Evolutionary conservation across 352 stramenopile genomes (phyloP).

Genomic region (Phytophthora europaea): DNA sequence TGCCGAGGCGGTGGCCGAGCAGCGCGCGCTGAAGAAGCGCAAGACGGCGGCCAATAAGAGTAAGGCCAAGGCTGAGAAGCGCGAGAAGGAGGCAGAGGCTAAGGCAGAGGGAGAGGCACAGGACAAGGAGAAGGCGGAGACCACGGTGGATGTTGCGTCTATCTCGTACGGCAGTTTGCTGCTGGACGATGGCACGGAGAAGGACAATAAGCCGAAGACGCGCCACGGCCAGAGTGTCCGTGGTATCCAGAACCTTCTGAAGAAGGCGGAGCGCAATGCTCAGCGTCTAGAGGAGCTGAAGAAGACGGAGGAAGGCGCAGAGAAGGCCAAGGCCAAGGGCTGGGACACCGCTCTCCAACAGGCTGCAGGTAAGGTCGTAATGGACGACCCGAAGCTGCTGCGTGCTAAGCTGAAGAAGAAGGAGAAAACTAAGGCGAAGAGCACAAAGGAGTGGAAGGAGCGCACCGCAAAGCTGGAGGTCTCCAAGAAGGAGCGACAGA

Average conservation of each 20-base stretch:
- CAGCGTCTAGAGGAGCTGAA: slow-evolving; percentile 83
- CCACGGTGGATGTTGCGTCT: slow-evolving; percentile 33
- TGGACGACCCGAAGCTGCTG: slow-evolving; percentile 85
- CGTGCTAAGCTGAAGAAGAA: slow-evolving; percentile 89
- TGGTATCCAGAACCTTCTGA: slow-evolving; percentile 82
- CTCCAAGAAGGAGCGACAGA: slow-evolving; percentile 71
- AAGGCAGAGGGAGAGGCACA: slow-evolving; percentile 27
- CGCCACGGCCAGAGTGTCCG: slow-evolving; percentile 77
- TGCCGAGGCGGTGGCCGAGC: slow-evolving; percentile 35
- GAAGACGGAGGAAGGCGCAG: slow-evolving; percentile 79
- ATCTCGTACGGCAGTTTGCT: slow-evolving; percentile 87
- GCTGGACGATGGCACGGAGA: slow-evolving; percentile 64
- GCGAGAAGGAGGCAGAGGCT: slow-evolving; percentile 49
- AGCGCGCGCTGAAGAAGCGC: slow-evolving; percentile 45
- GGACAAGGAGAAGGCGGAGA: slow-evolving; percentile 17
- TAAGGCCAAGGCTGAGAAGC: slow-evolving; percentile 52
- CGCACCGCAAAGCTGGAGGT: slow-evolving; percentile 66
- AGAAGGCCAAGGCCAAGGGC: slow-evolving; percentile 67
- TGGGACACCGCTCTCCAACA: slow-evolving; percentile 85
- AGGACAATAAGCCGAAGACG: slow-evolving; percentile 68
- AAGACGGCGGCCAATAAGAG: slow-evolving; percentile 67
- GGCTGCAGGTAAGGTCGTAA: slow-evolving; percentile 67
- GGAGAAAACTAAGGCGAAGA: slow-evolving; percentile 85
- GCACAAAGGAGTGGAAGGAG: slow-evolving; percentile 83
- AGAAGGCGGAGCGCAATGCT: slow-evolving; percentile 84